phyloP scores from a whole-genome alignment of 2,329 filamentous ascomycete species.

The Bipolaris sorokiniana region DNA sequence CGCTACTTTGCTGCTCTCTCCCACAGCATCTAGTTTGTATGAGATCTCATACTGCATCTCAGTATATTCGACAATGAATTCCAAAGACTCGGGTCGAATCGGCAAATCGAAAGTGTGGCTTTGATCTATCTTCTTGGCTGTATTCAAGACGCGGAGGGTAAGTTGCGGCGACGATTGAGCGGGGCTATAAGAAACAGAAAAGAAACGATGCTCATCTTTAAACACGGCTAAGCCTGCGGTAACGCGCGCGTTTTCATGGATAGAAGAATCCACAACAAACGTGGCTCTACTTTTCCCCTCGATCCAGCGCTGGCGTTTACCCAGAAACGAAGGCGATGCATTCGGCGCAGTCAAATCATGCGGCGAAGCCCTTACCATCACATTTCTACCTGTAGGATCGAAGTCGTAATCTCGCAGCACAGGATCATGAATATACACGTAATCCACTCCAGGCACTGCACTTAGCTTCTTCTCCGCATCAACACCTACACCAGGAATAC shows the following conservation, averaged over 20 bases:
- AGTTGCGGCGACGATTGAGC: not conserved
- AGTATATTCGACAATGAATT: constrained; percentile 6
- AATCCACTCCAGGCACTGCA: constrained; percentile 1
- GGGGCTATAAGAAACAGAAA: constrained; percentile 11
- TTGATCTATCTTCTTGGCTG: constrained; percentile 11
- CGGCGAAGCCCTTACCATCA: constrained; percentile 11
- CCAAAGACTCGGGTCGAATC: not conserved
- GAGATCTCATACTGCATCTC: constrained; percentile 13
- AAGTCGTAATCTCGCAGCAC: constrained; percentile 9
- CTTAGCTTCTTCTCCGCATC: constrained; percentile 5
- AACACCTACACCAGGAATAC: not conserved
- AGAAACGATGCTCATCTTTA: constrained; percentile 29
- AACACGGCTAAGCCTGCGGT: constrained; percentile 17
- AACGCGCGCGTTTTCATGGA: not conserved
- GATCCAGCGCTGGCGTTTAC: constrained; percentile 19
- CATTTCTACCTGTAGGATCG: not conserved
- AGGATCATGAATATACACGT: constrained; percentile 14
- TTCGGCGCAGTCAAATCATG: constrained; percentile 11
- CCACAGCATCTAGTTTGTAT: constrained; percentile 1
- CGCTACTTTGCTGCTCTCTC: not conserved
- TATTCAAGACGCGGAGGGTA: constrained; percentile 15
- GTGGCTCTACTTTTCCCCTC: constrained; percentile 16
- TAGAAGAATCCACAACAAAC: not conserved
- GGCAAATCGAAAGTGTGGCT: not conserved
- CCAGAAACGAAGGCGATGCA: constrained; percentile 19